Evolutionary conservation across 2,329 filamentous ascomycete species (phyloP), one percentile per base, ranked within the genome.

Genomic region (Chrysoporthe puriensis): DNA sequence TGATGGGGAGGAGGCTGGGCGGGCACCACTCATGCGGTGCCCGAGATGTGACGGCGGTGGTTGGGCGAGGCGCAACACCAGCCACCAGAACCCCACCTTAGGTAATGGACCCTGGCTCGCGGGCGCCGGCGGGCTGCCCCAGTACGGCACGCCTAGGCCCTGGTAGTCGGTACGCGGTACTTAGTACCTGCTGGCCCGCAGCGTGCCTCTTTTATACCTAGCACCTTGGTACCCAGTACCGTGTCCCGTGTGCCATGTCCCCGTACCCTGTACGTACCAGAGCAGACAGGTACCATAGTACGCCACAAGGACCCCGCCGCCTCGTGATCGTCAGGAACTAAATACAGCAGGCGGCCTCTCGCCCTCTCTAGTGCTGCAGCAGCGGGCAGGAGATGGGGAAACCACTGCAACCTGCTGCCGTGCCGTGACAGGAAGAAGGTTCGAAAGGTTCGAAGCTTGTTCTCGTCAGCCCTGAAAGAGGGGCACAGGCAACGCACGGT

Each of bases 41-140:
- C 26, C 26, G 26, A 26, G 26, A 26, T 63, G 40, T 21, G 58
- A 68, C 63, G 66, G 57, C 40, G 67, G 68, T 69, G 68, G 68
- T 69, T 69, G 68, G 68, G 68, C 42, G 18, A 50, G 26, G 36
- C 9, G 36, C 50, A 62, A 65, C 68, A 69, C 68, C 68, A 69
- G 68, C 68, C 68, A 69, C 68, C 68, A 60, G 26, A 58, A 42
- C 21, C 40, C n/a, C 43, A 57, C 65, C 48, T 26, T 42, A 26
- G 26, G 40, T 16, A 26, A 44, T 26, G 26, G 26, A 26, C 59
- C 59, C 59, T 61, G 59, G 36, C 26, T 21, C 43, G 21, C 32
- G 26, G 26, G 26, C 26, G 26, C 26, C 26, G 26, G 26, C 26
- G 26, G 26, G 26, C 26, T 26, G 26, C 26, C 26, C 26, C 26